These are phyloP conservation scores for Yamadazyma buinensis DNA, from an alignment of 1,139 yeast species.

Conservation along the genomic window DNA sequence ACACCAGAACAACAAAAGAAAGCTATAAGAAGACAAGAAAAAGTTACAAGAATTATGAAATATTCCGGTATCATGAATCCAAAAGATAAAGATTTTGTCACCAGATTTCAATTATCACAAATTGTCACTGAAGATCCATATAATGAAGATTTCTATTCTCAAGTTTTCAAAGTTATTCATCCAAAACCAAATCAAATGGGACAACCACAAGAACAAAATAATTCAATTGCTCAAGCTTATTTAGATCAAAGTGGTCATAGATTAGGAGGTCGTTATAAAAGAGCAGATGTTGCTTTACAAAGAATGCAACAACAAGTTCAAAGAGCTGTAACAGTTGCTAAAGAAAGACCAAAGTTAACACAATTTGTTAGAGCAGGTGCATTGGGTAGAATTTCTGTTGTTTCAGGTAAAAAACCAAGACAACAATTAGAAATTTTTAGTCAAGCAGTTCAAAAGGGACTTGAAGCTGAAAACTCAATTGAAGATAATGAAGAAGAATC, in stretches of 20 bases:
- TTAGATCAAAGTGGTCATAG: conserved; percentile 91
- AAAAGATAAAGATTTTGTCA: conserved; percentile 91
- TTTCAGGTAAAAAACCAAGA: conserved; percentile 84
- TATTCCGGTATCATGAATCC: conserved; percentile 96
- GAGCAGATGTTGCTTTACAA: conserved; percentile 93
- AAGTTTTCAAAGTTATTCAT: conserved; percentile 84
- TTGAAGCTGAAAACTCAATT: conserved; percentile 33
- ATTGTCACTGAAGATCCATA: conserved; percentile 97
- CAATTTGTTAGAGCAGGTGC: conserved; percentile 83
- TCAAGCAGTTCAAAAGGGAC: conserved; percentile 49
- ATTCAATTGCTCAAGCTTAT: conserved; percentile 90
- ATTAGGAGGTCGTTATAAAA: conserved; percentile 79
- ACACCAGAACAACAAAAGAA: conserved; percentile 51
- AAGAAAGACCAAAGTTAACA: conserved; percentile 77
- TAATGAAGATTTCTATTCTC: conserved; percentile 94
- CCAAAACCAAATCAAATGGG: conserved; percentile 48
- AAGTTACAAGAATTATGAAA: conserved; percentile 73
- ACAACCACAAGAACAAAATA: conserved; percentile 47
- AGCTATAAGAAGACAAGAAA: conserved; percentile 68
- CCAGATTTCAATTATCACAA: conserved; percentile 90
- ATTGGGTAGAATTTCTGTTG: conserved; percentile 79
- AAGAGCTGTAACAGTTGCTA: conserved; percentile 92
- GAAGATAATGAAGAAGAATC: conserved; percentile 17
- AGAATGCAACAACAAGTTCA: conserved; percentile 99
- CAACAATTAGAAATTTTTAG: conserved; percentile 73